phyloP scores from a whole-genome alignment of 345 rosid species.

The Raphanus raphanistrum region DNA sequence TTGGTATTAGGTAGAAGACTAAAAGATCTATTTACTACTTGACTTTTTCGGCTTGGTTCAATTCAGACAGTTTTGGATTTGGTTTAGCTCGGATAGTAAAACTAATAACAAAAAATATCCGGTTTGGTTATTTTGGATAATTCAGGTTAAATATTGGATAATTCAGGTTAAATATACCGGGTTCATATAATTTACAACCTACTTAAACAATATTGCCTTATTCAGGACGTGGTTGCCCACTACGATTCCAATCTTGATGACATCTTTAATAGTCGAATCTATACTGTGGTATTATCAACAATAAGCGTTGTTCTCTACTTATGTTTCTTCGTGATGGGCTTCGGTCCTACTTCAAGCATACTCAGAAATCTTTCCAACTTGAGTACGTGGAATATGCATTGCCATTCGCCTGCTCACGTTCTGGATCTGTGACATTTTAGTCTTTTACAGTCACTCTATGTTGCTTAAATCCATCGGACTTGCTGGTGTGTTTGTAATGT shows the following conservation, averaged over 20 bases:
- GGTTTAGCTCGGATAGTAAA: too few relatives aligned
- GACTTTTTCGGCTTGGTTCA: too few relatives aligned
- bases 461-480: too few relatives aligned
- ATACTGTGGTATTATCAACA: slow-evolving; percentile 66
- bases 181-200: background rate
- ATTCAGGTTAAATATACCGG: too few relatives aligned
- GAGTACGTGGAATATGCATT: slow-evolving; percentile 87
- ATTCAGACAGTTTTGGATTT: too few relatives aligned
- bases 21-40: too few relatives aligned
- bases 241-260: slow-evolving; percentile 73
- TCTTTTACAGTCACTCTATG: slow-evolving; percentile 48
- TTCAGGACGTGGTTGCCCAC: slow-evolving; percentile 68
- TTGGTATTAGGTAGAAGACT: too few relatives aligned
- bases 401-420: slow-evolving; percentile 83
- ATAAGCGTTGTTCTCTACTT: slow-evolving; percentile 67
- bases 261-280: slow-evolving; percentile 55
- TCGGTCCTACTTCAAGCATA: slow-evolving; percentile 94
- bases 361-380: slow-evolving; percentile 92
- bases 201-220: slow-evolving; percentile 10
- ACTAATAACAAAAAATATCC: too few relatives aligned
- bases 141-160: too few relatives aligned
- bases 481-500: too few relatives aligned
- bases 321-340: slow-evolving; percentile 97
- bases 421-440: slow-evolving; percentile 76
- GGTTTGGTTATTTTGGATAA: too few relatives aligned